Evolutionary conservation across 1,284 basidiomycete genomes (phyloP).

Genomic region (Coniophora puteana): DNA sequence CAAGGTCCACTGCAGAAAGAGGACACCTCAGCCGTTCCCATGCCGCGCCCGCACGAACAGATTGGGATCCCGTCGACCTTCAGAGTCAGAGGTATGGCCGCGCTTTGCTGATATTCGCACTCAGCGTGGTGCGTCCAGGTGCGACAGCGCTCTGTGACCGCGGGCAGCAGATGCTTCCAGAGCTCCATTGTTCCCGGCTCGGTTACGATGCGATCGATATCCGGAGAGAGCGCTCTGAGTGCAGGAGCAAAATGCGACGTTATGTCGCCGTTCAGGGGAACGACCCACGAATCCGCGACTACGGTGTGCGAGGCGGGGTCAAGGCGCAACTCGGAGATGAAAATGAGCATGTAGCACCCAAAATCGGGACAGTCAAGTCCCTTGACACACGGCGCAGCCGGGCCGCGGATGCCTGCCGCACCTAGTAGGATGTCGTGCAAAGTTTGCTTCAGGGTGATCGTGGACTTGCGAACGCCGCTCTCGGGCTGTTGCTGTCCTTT

Average conservation of each 20-base stretch:
- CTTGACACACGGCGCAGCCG: slow-evolving; percentile 31
- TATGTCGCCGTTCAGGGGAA: slow-evolving; percentile 30
- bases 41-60: slow-evolving; percentile 47
- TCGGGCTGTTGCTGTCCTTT: no score
- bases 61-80: slow-evolving; percentile 34
- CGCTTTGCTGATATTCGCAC: slow-evolving; percentile 40
- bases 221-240: no score
- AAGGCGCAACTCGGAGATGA: slow-evolving; percentile 38
- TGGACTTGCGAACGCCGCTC: slow-evolving; percentile 6
- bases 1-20: slow-evolving; percentile 21
- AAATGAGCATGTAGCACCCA: slow-evolving; percentile 32
- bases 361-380: slow-evolving; percentile 19
- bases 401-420: slow-evolving; percentile 12
- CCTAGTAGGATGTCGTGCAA: slow-evolving; percentile 27
- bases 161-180: slow-evolving; percentile 47
- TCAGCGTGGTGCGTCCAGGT: slow-evolving; percentile 41
- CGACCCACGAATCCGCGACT: slow-evolving; percentile 39
- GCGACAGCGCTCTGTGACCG: slow-evolving; percentile 47
- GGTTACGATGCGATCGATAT: slow-evolving; percentile 12
- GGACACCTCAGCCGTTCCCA: slow-evolving; percentile 28
- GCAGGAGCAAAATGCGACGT: no score
- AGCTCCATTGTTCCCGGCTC: slow-evolving; percentile 16
- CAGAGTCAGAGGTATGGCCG: slow-evolving; percentile 30
- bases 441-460: slow-evolving; percentile 30
- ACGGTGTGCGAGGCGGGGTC: slow-evolving; percentile 43